phyloP scores from a whole-genome alignment of 129 eudicot species.

The Arctium lappa region DNA sequence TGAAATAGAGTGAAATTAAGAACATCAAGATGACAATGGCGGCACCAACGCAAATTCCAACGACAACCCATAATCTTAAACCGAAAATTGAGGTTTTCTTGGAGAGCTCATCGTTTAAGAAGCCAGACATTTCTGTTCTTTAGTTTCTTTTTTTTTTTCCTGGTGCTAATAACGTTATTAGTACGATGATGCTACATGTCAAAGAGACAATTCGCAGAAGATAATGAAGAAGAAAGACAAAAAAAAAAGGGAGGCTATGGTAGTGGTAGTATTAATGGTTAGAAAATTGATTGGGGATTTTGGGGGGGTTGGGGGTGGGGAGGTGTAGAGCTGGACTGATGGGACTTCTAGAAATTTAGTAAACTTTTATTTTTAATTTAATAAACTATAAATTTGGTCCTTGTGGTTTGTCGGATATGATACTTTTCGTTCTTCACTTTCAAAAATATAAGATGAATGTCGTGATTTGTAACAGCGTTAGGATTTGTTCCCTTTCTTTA shows the following conservation, averaged over 20 bases:
- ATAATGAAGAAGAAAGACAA: slow-evolving; percentile 22
- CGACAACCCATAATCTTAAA: slow-evolving; percentile 70
- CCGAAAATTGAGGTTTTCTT: slow-evolving; percentile 71
- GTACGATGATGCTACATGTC: slow-evolving; percentile 37
- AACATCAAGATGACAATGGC: slow-evolving; percentile 65
- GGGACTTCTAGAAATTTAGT: slow-evolving; percentile 26
- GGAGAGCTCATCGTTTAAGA: slow-evolving; percentile 65
- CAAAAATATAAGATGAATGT: too few relatives aligned
- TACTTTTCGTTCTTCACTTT: too few relatives aligned
- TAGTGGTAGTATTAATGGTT: slow-evolving; percentile 17
- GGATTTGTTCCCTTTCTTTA: too few relatives aligned
- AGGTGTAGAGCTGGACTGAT: slow-evolving; percentile 29
- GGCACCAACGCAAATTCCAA: slow-evolving; percentile 79
- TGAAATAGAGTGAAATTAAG: slow-evolving; percentile 71
- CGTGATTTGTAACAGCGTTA: too few relatives aligned
- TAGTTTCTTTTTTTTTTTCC: neutral
- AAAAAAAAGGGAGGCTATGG: neutral
- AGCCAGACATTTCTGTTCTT: slow-evolving; percentile 28
- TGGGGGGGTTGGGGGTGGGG: neutral
- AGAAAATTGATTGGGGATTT: slow-evolving; percentile 20
- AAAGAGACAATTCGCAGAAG: slow-evolving; percentile 21
- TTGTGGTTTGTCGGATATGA: too few relatives aligned
- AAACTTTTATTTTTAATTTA: neutral
- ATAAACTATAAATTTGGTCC: too few relatives aligned
- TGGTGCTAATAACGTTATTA: neutral